Base-by-base conservation (phyloP, 192 early-diverging fungal species). In the Pilaira anomala region DNA sequence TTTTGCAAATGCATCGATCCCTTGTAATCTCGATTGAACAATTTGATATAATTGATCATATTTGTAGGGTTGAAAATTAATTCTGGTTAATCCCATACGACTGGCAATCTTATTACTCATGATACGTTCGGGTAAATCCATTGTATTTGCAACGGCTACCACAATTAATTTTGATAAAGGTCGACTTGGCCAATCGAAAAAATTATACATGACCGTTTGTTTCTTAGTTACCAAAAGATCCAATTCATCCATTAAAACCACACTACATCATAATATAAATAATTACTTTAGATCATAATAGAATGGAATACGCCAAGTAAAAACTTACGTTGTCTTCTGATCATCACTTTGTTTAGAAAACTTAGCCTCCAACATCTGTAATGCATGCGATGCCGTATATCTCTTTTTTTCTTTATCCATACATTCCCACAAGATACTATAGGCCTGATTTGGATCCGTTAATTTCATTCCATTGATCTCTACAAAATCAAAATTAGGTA, bases 391-490 rank as follows among this genome's bases (percentile, higher is more conserved):
- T 19, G 92, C 67, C 12, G 87, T 86, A 6, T 92, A 83, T 64
- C 79, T 76, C 30, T 80, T 74, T 49, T 78, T 73, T 12, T 64
- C 44, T 21, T 77, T 78, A 25, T 80, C 77, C 7, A 97, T 62
- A 0, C 79, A 81, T 62, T 93, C 79, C 92, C 91, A 98, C 24
- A 99, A 67, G 13, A 86, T 75, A 3, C 80, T 79, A 75, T 97
- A 98, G 0, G 93, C 86, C 59, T 97, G 93, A 14, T 80, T 71
- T 14, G 97, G 95, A 52, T 97, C 94, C 0, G 90, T 92, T 62
- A 99, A 79, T 69, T 95, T 94, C 95, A 99, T 96, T 1, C 93
- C 95, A 69, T 99, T 99, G 26, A 99, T 91, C 73, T 99, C 94
- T 29, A 95, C 87, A 79, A 89, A 97, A 62, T 91, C 77, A 58